Percentiles rank a stretch among this genome's conserved stretches.
Conservation (phyloP, 805 yeast genomes). For the Teunomyces lycoperdinae region DNA sequence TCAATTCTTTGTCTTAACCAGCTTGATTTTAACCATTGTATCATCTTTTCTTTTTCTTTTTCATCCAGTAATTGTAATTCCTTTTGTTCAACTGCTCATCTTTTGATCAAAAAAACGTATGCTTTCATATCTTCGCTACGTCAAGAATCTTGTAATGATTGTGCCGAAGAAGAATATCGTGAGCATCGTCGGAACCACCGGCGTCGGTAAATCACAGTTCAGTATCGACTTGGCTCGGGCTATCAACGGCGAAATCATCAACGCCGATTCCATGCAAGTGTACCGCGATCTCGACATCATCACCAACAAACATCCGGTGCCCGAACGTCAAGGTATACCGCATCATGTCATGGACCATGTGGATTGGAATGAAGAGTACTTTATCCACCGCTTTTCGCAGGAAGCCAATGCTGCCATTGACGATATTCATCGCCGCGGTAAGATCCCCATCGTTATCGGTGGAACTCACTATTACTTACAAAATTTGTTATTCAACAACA, state of each 20-base stretch:
- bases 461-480: slow-evolving; percentile 95
- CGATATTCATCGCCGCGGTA: slow-evolving; percentile 63
- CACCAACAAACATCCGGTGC: slow-evolving; percentile 88
- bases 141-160: slow-evolving; percentile 28
- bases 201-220: slow-evolving; percentile 88
- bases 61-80: too few species aligned
- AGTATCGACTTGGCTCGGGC: slow-evolving; percentile 75
- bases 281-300: slow-evolving; percentile 70
- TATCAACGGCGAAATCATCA: slow-evolving; percentile 83
- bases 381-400: slow-evolving; percentile 69
- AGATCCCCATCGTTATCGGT: slow-evolving; percentile 86
- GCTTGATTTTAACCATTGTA: too few species aligned
- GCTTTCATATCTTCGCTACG: slow-evolving; percentile 9
- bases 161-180: slow-evolving; percentile 42
- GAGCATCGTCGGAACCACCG: slow-evolving; percentile 88
- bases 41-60: too few species aligned
- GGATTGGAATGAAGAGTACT: slow-evolving; percentile 76
- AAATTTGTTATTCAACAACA: slow-evolving; percentile 68
- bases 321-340: slow-evolving; percentile 67
- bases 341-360: slow-evolving; percentile 91
- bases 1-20: too few species aligned
- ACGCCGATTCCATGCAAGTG: slow-evolving; percentile 98
- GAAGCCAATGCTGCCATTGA: slow-evolving; percentile 67
- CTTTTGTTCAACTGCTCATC: too few species aligned
- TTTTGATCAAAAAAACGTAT: neutral